phyloP scores from a whole-genome alignment of 257 asterid species.

The Linaria vulgaris region DNA sequence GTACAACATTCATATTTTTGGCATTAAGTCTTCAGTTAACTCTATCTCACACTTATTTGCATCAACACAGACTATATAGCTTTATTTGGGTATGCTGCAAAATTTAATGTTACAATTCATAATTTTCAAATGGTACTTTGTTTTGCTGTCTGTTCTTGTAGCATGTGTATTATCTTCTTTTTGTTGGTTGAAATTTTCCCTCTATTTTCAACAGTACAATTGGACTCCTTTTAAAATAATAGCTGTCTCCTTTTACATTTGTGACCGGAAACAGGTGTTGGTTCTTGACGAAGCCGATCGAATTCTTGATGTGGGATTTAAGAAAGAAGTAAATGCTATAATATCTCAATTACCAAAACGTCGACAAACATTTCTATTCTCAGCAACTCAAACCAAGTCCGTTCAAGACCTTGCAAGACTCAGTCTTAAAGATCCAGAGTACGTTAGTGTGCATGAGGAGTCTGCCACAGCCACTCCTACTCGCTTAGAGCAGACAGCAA shows the following conservation, averaged over 20 bases:
- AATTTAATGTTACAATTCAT: no score
- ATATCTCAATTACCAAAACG: conserved; percentile 88
- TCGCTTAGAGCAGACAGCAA: conserved; percentile 73
- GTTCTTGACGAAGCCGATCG: conserved; percentile 99
- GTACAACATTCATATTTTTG: no score
- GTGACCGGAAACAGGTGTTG: conserved; percentile 71
- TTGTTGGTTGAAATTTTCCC: no score
- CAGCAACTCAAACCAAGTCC: conserved; percentile 96
- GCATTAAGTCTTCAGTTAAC: no score
- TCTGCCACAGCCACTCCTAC: conserved; percentile 83
- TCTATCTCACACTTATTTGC: no score
- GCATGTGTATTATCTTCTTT: no score
- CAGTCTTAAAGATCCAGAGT: conserved; percentile 96
- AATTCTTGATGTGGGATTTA: conserved; percentile 85
- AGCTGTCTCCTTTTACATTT: conserved; percentile 39
- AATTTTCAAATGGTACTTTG: no score
- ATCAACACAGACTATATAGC: no score
- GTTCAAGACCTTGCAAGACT: conserved; percentile 95
- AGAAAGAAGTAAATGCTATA: conserved; percentile 77
- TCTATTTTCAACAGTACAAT: not conserved
- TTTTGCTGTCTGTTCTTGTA: no score
- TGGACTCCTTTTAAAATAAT: conserved; percentile 8
- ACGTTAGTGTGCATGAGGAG: conserved; percentile 89
- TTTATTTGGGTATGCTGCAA: no score
- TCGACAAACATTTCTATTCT: conserved; percentile 81